Evolutionary conservation across 352 stramenopile genomes (phyloP).

Genomic region (Thalassiosira livingstoniorum): DNA sequence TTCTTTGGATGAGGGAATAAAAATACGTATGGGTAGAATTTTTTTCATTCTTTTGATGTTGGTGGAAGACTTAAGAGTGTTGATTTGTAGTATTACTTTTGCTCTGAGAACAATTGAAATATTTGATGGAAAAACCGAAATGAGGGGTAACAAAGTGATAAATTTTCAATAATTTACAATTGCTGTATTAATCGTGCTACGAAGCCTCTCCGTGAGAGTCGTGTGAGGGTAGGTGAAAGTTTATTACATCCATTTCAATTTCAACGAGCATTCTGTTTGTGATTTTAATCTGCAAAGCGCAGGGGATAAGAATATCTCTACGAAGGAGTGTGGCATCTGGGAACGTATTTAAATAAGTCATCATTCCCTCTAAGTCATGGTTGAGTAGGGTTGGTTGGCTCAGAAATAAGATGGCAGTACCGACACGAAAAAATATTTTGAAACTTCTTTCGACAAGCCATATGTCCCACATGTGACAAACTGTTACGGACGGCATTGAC

Average conservation of each 20-base stretch:
- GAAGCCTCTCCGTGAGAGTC: too few species aligned
- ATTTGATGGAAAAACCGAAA: too few species aligned
- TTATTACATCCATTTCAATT: slow-evolving; percentile 73
- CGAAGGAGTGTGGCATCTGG: slow-evolving; percentile 84
- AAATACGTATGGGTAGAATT: too few species aligned
- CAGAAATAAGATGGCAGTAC: slow-evolving; percentile 85
- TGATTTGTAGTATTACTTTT: too few species aligned
- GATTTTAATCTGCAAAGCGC: slow-evolving; percentile 87
- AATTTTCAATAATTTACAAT: too few species aligned
- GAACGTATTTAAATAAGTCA: slow-evolving; percentile 87
- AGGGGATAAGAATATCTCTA: slow-evolving; percentile 85
- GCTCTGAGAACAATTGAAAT: too few species aligned
- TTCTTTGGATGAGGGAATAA: too few species aligned
- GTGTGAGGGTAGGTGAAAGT: slow-evolving; percentile 15
- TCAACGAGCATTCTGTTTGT: slow-evolving; percentile 84
- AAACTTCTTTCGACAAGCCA: slow-evolving; percentile 85
- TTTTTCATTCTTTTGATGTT: too few species aligned
- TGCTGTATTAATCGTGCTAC: too few species aligned
- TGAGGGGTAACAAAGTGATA: too few species aligned
- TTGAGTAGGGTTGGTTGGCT: slow-evolving; percentile 85
- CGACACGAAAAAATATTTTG: slow-evolving; percentile 87
- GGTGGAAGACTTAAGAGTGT: too few species aligned
- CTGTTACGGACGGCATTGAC: slow-evolving; percentile 83
- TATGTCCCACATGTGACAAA: slow-evolving; percentile 87
- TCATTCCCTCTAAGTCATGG: slow-evolving; percentile 86